Conservation (phyloP, 352 stramenopile genomes). For the Plasmopara muralis region DNA sequence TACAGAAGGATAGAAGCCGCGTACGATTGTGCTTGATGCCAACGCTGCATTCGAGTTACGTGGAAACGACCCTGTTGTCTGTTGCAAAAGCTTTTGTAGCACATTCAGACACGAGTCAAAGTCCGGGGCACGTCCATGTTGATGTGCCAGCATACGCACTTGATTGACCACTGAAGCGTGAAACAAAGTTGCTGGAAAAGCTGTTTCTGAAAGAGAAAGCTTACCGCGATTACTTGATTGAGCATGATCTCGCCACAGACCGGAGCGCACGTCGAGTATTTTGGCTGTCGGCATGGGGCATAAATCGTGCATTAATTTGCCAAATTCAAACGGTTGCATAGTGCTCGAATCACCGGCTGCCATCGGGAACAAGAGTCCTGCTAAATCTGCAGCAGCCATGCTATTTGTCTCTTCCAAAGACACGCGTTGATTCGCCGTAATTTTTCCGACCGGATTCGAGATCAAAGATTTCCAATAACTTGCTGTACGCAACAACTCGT, state of each 20-base stretch:
- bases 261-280: conserved; percentile 62
- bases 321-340: conserved; percentile 41
- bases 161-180: conserved; percentile 21
- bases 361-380: conserved; percentile 51
- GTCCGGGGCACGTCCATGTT: conserved; percentile 5
- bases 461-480: conserved; percentile 45
- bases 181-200: conserved; percentile 14
- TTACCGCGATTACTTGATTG: conserved; percentile 7
- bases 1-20: conserved; percentile 12
- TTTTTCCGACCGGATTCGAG: conserved; percentile 1
- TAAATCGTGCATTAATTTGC: conserved; percentile 48
- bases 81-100: conserved; percentile 20
- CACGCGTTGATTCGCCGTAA: conserved; percentile 15
- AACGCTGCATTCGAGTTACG: conserved; percentile 11
- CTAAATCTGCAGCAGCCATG: conserved; percentile 47
- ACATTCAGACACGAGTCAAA: conserved; percentile 8
- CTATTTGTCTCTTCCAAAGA: conserved; percentile 59
- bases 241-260: conserved; percentile 19
- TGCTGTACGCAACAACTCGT: conserved; percentile 57
- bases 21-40: conserved; percentile 24
- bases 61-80: conserved; percentile 21
- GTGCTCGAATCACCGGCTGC: conserved; percentile 3
- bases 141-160: conserved; percentile 11
- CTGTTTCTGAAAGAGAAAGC: conserved; percentile 6
- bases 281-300: conserved; percentile 52